A percentile compares a stretch with the other conserved stretches of the same genome.
These are phyloP conservation scores for Veloboletus limbatus DNA, from an alignment of 1,284 basidiomycete genomes.

Conservation along the genomic window DNA sequence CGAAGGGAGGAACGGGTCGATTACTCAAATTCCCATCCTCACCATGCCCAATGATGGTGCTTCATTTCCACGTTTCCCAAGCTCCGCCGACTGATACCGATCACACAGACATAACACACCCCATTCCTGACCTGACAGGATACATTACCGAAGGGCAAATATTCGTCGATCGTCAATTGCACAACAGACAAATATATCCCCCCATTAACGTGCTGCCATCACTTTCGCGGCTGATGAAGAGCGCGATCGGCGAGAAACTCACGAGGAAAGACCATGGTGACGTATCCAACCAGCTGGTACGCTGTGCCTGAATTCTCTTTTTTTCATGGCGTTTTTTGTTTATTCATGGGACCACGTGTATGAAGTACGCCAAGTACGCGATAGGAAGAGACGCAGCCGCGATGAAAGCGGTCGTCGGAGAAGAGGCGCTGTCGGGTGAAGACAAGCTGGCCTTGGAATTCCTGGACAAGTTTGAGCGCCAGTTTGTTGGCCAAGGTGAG, in stretches of 20 bases:
- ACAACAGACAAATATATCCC: slow-evolving; percentile 97
- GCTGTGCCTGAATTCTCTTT: slow-evolving; percentile 36
- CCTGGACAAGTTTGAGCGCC: slow-evolving; percentile 91
- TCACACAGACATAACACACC: slow-evolving; percentile 92
- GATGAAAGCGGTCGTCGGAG: slow-evolving; percentile 99
- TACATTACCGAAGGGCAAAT: slow-evolving; percentile 99
- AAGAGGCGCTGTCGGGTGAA: slow-evolving; percentile 92
- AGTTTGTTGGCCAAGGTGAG: slow-evolving; percentile 91
- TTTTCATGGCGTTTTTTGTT: slow-evolving; percentile 17
- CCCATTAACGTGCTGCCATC: slow-evolving; percentile 99
- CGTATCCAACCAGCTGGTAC: slow-evolving; percentile 93
- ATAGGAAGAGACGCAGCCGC: slow-evolving; percentile 96
- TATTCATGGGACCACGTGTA: slow-evolving; percentile 34
- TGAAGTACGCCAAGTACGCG: slow-evolving; percentile 92
- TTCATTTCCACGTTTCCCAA: slow-evolving; percentile 23
- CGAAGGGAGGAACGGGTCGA: slow-evolving; percentile 95
- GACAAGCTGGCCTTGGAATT: slow-evolving; percentile 94
- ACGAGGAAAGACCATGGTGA: slow-evolving; percentile 99
- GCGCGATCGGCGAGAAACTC: slow-evolving; percentile 95
- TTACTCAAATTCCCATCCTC: slow-evolving; percentile 99
- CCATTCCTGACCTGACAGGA: slow-evolving; percentile 98
- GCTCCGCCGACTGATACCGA: slow-evolving; percentile 26
- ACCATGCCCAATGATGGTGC: slow-evolving; percentile 99
- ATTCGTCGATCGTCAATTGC: slow-evolving; percentile 92
- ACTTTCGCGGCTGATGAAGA: slow-evolving; percentile 99